A percentile compares a stretch with the other conserved stretches of the same genome.
Conservation (phyloP, 2,329 filamentous ascomycete species). For the Seiridium cupressi region DNA sequence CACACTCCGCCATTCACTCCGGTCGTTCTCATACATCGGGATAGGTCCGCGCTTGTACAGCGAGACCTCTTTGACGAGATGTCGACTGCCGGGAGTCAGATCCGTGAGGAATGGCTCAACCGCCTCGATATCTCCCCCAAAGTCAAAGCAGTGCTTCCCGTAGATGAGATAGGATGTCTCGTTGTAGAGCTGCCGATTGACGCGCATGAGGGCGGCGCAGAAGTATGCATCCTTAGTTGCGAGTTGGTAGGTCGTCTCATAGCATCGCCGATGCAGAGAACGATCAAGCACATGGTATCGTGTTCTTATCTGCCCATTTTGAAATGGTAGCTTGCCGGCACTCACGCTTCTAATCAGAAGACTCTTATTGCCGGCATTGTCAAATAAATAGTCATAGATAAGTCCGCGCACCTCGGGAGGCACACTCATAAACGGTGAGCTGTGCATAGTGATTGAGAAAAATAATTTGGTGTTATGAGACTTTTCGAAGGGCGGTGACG, state of each 20-base stretch:
- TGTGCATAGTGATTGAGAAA: background rate
- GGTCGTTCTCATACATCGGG: constrained; percentile 53
- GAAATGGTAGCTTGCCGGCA: constrained; percentile 20
- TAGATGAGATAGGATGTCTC: constrained; percentile 59
- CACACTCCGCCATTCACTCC: constrained; percentile 52
- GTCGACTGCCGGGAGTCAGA: constrained; percentile 46
- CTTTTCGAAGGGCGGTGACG: background rate
- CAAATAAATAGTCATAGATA: constrained; percentile 42
- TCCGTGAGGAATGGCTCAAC: constrained; percentile 59
- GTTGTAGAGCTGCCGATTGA: constrained; percentile 46
- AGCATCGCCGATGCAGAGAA: constrained; percentile 37
- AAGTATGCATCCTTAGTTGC: constrained; percentile 36
- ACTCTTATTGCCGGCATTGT: constrained; percentile 34
- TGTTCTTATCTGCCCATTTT: constrained; percentile 23
- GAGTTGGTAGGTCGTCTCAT: constrained; percentile 55
- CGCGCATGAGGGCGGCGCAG: constrained; percentile 44
- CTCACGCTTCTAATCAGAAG: constrained; percentile 38
- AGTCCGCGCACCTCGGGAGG: constrained; percentile 41
- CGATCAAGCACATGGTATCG: constrained; percentile 40
- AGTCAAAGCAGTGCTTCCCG: constrained; percentile 54
- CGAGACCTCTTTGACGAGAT: constrained; percentile 46
- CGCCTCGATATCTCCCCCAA: constrained; percentile 59
- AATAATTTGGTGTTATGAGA: background rate
- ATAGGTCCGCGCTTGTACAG: constrained; percentile 55
- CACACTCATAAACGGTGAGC: constrained; percentile 23